These are phyloP conservation scores for Lasiosphaeria hispida DNA, from an alignment of 495 filamentous ascomycete species.

Conservation along the genomic window DNA sequence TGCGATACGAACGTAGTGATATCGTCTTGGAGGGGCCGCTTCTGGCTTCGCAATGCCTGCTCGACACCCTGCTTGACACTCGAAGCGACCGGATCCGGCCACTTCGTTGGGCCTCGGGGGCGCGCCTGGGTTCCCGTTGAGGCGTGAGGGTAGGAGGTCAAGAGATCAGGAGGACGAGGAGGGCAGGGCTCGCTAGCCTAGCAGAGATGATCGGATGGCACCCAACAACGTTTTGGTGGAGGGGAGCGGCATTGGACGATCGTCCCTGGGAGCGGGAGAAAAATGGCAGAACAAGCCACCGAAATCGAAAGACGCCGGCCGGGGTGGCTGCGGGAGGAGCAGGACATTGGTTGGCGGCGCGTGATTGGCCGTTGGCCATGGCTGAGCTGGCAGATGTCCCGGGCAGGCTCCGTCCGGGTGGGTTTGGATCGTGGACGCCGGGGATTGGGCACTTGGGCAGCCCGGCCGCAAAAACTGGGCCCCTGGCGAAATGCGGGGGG, in stretches of 20 bases:
- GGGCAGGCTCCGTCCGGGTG: constrained; percentile 24
- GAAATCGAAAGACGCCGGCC: constrained; percentile 10
- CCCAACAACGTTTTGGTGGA: constrained; percentile 6
- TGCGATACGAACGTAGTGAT: constrained; percentile 1
- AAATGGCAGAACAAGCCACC: constrained; percentile 2
- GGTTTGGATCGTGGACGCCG: constrained; percentile 32
- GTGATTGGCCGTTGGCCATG: constrained; percentile 24
- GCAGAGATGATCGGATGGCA: constrained; percentile 7
- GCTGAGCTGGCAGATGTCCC: constrained; percentile 31
- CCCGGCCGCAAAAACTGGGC: constrained; percentile 25
- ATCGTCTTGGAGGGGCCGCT: neutral
- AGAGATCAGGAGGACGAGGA: neutral
- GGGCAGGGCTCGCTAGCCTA: neutral
- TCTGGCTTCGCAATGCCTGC: constrained; percentile 1
- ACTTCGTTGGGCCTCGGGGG: constrained; percentile 7
- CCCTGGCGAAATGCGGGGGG: constrained; percentile 24
- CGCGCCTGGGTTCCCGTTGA: neutral
- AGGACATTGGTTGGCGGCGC: constrained; percentile 21
- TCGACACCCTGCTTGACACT: neutral
- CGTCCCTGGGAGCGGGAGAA: constrained; percentile 18
- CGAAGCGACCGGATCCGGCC: constrained; percentile 7
- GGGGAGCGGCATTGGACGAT: constrained; percentile 18
- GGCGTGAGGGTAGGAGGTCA: neutral
- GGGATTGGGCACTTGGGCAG: constrained; percentile 26
- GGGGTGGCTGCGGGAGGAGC: constrained; percentile 18